Evolutionary conservation across 2,329 filamentous ascomycete species (phyloP), one percentile per base, ranked within the genome.

Genomic region (Phaeoacremonium minimum): DNA sequence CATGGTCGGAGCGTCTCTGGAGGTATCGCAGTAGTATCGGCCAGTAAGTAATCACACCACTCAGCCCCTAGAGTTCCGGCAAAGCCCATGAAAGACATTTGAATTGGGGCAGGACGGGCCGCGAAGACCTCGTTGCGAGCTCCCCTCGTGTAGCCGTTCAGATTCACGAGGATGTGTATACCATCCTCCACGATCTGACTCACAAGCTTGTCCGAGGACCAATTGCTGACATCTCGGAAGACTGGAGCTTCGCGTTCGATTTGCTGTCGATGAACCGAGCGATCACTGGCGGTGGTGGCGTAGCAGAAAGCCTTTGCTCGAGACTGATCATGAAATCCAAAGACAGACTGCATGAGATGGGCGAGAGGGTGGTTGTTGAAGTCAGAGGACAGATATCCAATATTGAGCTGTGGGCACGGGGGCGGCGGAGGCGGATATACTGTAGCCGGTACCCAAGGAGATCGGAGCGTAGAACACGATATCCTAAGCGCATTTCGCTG

Each of bases 31-130:
- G 85, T 91, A 34, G 85, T 73, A 53, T 98, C 93, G 4, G 93
- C 90, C 17, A 97, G 75, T 13, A 98, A 81, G 53, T 98, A 98
- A 57, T 98, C 93, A 50, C 93, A 98, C 93, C 93, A 98, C 56
- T 98, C 93, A 4, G 93, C 93, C 6, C 93, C 93, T 1, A 98
- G 68, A 0, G 91, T 96, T 8, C 93, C 93, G 0, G 93, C 93
- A 56, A 98, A 98, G 1, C 93, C 93, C 93, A 98, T 98, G 53
- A 98, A 98, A 0, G 93, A 95, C 93, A 98, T 98, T 48, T 98
- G 93, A 30, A 98, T 88, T 0, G 93, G 93, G 3, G 90, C 89
- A 13, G 93, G 88, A 17, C 94, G 80, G 15, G 93, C 93, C 15
- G 93, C 93, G 58, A 98, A 98, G 4, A 98, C 84, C 56, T 98